Evolutionary conservation across 495 filamentous ascomycete genomes (phyloP).

Genomic region (Aspergillus sclerotioniger): DNA sequence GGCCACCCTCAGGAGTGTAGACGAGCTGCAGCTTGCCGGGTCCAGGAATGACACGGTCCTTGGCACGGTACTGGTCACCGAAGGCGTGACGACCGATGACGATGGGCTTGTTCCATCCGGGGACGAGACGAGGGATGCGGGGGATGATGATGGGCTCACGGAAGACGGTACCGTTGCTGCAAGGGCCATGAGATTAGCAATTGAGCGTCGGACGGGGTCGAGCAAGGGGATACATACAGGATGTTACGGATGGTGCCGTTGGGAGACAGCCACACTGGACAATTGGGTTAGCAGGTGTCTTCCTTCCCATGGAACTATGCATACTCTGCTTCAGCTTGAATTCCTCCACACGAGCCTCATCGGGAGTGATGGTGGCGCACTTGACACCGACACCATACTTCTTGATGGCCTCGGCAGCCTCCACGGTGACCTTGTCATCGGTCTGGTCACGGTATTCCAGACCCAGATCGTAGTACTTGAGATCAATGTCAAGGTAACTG

Average conservation of each 20-base stretch:
- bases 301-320: constrained; percentile 16
- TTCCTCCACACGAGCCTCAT: constrained; percentile 93
- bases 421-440: constrained; percentile 90
- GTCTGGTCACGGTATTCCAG: constrained; percentile 94
- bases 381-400: constrained; percentile 98
- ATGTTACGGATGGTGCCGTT: constrained; percentile 97
- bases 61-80: constrained; percentile 97
- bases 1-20: constrained; percentile 79
- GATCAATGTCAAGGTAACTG: constrained; percentile 88
- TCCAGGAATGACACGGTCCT: constrained; percentile 77
- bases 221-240: constrained; percentile 47
- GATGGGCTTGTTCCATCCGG: constrained; percentile 97
- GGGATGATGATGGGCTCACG: constrained; percentile 96
- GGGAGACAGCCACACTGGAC: constrained; percentile 90
- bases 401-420: constrained; percentile 95
- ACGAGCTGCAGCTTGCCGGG: constrained; percentile 89
- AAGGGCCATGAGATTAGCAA: constrained; percentile 12
- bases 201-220: background rate
- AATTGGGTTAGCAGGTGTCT: constrained; percentile 18
- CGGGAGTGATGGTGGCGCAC: constrained; percentile 98
- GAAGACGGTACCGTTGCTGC: constrained; percentile 91
- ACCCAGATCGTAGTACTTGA: constrained; percentile 99
- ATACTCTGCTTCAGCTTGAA: constrained; percentile 97
- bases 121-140: constrained; percentile 84
- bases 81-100: constrained; percentile 98